Evolutionary conservation across 371 early-diverging fungal genomes (phyloP), one percentile per base, ranked within the genome.

Genomic region (Apophysomyces elegans): DNA sequence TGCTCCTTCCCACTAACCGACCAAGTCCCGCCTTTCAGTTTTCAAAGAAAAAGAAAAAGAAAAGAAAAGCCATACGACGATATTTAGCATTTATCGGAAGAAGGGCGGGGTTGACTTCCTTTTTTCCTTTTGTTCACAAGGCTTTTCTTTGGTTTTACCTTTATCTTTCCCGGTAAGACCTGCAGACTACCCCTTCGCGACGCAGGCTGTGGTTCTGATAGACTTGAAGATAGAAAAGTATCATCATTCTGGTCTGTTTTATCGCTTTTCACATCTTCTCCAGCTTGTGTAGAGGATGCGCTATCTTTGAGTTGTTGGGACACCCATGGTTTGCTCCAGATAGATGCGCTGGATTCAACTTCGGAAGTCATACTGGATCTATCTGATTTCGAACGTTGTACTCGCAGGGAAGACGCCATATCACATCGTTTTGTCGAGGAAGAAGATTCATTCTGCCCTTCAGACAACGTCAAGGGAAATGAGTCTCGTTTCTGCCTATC

Each of bases 261-360:
- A 18, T 60, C 18, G 37, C 16, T 56, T 16, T 36, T 11, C 9
- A 5, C n/a, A 7, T 54, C 39, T 5, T 56, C 35, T 18, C 32
- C 57, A 32, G 63, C 54, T 50, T 50, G 21, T 21, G 54, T 21
- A 9, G 54, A 16, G 9, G 54, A 50, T 5, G 54, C 54, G 21
- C 11, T 50, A 11, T 61, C 45, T 4, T 44, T 18, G 11, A 35
- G 61, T 44, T 21, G 36, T 1, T 41, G 46, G 0, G 61, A 61
- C 1, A 45, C 61, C 61, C 61, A 61, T 4, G 61, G 61, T 44
- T 61, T 61, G 14, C 61, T 61, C 61, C 61, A 61, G 36, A 61
- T 61, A 9, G 61, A 61, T 1, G 43, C 61, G 32, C 45, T 61
- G 11, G 61, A 61, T 18, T 61, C 61, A n/a, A 61, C 61, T 45